Evolutionary conservation across 495 filamentous ascomycete genomes (phyloP), one percentile per base, ranked within the genome.

Genomic region (Penicillium paradoxum): DNA sequence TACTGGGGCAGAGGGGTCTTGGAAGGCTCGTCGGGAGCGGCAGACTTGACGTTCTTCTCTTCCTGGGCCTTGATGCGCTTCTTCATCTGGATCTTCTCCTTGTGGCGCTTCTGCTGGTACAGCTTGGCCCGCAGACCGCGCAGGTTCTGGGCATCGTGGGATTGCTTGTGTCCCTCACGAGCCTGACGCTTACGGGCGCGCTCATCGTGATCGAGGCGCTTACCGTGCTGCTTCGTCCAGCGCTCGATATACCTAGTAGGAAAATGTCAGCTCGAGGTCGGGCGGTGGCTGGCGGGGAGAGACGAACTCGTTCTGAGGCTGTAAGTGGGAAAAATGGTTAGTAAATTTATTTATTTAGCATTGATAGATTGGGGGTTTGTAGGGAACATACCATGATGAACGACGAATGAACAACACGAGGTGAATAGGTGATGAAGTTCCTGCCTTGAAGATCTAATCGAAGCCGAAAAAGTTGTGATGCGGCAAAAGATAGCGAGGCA

Each of bases 31-130:
- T 82, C 73, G 57, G 84, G 81, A n/a, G 83, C 80, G n/a, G 83
- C 77, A n/a, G 88, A 86, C 73, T 96, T 95, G 78, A 97, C 84
- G 64, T 95, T 95, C 71, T 88, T 86, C 78, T 97, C 88, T 69
- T 98, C 93, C 75, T 92, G 87, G 52, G 87, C 85, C 71, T 86
- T 87, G 81, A 98, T 95, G 62, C 84, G 78, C 82, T 98, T 97
- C 72, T 88, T 87, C 88, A 98, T 92, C 83, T 97, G 91, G 69
- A 99, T 97, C 86, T 99, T 99, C 75, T 97, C 89, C 63, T 87
- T 82, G 73, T 91, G 89, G 36, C 93, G 82, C 81, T 93, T 88
- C 79, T 96, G 88, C 69, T 90, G 86, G 78, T 95, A 88, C 64
- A 96, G 79, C 78, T 99, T 99, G 62, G 93, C 93, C 55, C 90